Evolutionary conservation across 768 basidiomycete species (phyloP).

Genomic region (Harrya chromipes): DNA sequence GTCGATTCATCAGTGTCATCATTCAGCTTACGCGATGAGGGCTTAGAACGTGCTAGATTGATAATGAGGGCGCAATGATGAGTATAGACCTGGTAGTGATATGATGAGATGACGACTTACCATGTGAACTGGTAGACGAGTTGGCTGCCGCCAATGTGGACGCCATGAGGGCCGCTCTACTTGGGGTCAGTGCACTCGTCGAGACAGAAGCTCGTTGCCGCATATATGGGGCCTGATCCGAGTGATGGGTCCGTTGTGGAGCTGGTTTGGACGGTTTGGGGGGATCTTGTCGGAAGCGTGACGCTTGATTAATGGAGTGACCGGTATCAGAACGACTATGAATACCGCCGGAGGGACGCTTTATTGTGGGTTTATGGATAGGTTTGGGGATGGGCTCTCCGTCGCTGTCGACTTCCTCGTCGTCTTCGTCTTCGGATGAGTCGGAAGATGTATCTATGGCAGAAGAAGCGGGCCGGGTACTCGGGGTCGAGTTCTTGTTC

Average conservation of each 20-base stretch:
- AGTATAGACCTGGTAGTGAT: neutral
- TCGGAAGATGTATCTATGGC: constrained; percentile 27
- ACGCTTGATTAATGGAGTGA: constrained; percentile 7
- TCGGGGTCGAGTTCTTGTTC: constrained; percentile 11
- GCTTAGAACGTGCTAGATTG: constrained; percentile 5
- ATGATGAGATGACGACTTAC: constrained; percentile 24
- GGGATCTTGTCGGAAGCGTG: constrained; percentile 6
- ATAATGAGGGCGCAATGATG: neutral
- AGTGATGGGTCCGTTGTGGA: constrained; percentile 29
- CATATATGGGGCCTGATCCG: constrained; percentile 3
- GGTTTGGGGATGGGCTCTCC: constrained; percentile 33
- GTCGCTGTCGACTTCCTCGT: constrained; percentile 37
- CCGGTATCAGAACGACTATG: constrained; percentile 19
- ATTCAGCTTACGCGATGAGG: constrained; percentile 2
- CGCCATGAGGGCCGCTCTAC: constrained; percentile 49
- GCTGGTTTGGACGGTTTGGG: constrained; percentile 15
- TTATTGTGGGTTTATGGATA: constrained; percentile 34
- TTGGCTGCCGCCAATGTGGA: constrained; percentile 37
- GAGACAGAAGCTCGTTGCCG: constrained; percentile 55
- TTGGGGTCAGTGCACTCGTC: constrained; percentile 54
- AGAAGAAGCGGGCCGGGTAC: constrained; percentile 13
- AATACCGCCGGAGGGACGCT: constrained; percentile 14
- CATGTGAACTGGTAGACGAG: constrained; percentile 22
- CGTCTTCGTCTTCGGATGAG: constrained; percentile 35
- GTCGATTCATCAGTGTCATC: constrained; percentile 25